Base-by-base conservation (phyloP, 1,284 basidiomycete species). In the Leccinum pachyderme region DNA sequence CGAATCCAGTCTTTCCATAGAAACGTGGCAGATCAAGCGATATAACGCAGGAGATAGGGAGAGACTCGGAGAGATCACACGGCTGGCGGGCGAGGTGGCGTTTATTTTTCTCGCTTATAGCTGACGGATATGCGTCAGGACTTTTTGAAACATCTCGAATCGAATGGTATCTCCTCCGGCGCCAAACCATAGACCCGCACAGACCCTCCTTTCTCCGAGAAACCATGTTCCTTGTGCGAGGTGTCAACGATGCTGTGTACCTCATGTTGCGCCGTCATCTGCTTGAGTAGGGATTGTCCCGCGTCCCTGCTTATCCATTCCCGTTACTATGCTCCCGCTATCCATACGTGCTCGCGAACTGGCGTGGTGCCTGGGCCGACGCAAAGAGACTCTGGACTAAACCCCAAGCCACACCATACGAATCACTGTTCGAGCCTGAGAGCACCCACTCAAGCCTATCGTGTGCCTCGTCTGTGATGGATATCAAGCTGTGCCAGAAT, bases 341-440 rank as follows among this genome's bases (percentile, higher is more conserved):
- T 37, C 9, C 35, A n/a, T 37, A 37, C 18, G 7, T 37, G n/a
- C 18, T 18, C 18, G 18, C 18, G 18, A 18, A 18, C 18, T 18
- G 18, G 9, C 59, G 3, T 31, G 39, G 7, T 64, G 63, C 41
- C 46, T 55, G 15, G 66, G 66, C 22, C 59, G 64, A 52, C 61
- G 59, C 1, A 57, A 29, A 39, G 44, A 53, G 0, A 24, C 28
- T 5, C 15, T 47, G n/a, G 11, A 37, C 35, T 15, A 37, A n/a
- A 18, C 35, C 18, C 9, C 35, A 37, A 37, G 35, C n/a, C 9
- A 18, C 35, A 37, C 35, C 35, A 11, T 37, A 37, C 18, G n/a
- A 37, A 37, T 6, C n/a, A 18, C 27, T 68, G 64, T 41, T 57
- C 63, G 28, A 51, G 57, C 37, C 55, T 66, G 28, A 51, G 57